These are phyloP conservation scores for Phoma sp. DNA, from an alignment of 2,329 filamentous ascomycete species.

Conservation along the genomic window DNA sequence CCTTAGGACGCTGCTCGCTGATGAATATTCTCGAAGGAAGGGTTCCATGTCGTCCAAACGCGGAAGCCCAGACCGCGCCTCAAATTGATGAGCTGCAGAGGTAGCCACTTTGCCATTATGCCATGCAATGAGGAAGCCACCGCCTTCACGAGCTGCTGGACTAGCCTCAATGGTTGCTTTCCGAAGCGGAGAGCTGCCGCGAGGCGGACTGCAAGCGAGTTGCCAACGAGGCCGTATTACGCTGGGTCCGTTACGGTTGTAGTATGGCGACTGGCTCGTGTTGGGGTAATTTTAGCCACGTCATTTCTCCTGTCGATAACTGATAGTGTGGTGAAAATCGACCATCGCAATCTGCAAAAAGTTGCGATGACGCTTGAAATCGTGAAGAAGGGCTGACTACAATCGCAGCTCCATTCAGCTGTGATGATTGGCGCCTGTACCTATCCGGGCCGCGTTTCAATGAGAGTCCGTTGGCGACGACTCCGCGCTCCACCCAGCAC, in stretches of 20 bases:
- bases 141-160: constrained; percentile 4
- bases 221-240: constrained; percentile 8
- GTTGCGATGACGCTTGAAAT: neutral
- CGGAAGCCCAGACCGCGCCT: constrained; percentile 9
- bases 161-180: constrained; percentile 11
- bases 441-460: constrained; percentile 23
- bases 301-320: constrained; percentile 2
- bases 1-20: neutral
- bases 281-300: constrained; percentile 17
- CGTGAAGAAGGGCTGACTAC: constrained; percentile 2
- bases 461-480: constrained; percentile 14
- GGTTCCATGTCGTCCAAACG: constrained; percentile 7
- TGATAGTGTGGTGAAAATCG: constrained; percentile 11
- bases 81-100: constrained; percentile 14
- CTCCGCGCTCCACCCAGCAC: constrained; percentile 19
- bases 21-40: constrained; percentile 9
- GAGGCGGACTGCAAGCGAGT: constrained; percentile 13
- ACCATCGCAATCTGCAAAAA: constrained; percentile 8
- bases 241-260: constrained; percentile 14
- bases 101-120: constrained; percentile 7
- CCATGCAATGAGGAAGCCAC: constrained; percentile 16
- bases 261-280: constrained; percentile 11
- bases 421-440: neutral
- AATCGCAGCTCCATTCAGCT: constrained; percentile 6
- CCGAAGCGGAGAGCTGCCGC: constrained; percentile 14